Percentiles rank a stretch among this genome's conserved stretches.
Evolutionary conservation across 371 early-diverging fungal species (phyloP).

Genomic region (Circinella umbellata): DNA sequence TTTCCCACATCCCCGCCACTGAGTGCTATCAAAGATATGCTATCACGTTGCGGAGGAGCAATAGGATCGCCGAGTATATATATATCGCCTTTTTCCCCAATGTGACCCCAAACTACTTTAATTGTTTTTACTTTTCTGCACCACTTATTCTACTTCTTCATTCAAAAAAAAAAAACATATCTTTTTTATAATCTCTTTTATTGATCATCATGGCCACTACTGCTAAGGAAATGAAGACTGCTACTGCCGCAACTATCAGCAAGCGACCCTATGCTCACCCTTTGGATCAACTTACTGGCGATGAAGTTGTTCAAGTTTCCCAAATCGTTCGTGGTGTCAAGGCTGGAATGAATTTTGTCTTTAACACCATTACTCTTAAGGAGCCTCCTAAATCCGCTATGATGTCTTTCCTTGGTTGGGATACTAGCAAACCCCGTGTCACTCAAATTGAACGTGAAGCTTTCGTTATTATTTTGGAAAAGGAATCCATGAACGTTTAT

Average conservation of each 20-base stretch:
- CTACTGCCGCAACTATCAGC: constrained; percentile 30
- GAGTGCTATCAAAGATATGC: constrained; percentile 12
- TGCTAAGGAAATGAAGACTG: constrained; percentile 46
- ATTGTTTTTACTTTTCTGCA: constrained; percentile 17
- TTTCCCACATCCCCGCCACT: constrained; percentile 28
- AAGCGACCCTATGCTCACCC: constrained; percentile 36
- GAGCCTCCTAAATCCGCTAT: constrained; percentile 50
- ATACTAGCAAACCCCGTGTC: constrained; percentile 36
- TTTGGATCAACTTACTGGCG: constrained; percentile 48
- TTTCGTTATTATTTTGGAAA: constrained; percentile 45
- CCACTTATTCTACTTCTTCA: constrained; percentile 8
- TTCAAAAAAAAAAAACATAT: not conserved
- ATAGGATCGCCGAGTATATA: constrained; percentile 19
- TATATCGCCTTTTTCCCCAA: not conserved
- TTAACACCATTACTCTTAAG: constrained; percentile 57
- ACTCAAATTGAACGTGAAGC: constrained; percentile 50
- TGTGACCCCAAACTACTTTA: constrained; percentile 24
- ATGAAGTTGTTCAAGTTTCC: constrained; percentile 47
- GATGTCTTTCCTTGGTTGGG: constrained; percentile 57
- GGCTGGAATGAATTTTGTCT: constrained; percentile 40
- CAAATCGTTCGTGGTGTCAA: constrained; percentile 40
- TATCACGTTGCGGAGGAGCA: constrained; percentile 10
- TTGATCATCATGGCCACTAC: constrained; percentile 30
- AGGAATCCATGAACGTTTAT: constrained; percentile 41
- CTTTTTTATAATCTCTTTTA: not conserved